Evolutionary conservation across 495 filamentous ascomycete species (phyloP).

Genomic region (Hypoxylon rickii): DNA sequence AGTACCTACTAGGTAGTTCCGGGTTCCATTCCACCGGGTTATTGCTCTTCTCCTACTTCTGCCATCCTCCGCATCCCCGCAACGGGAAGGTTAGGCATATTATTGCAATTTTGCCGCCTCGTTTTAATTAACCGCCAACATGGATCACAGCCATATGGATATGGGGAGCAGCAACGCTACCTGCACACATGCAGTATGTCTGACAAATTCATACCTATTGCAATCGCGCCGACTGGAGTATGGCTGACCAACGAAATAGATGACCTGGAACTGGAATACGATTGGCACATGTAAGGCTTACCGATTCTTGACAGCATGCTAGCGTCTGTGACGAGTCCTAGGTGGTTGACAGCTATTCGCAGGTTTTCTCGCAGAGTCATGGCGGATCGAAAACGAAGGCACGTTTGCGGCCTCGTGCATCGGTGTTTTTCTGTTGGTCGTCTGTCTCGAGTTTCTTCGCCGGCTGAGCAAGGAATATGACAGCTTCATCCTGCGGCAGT

Average conservation of each 20-base stretch:
- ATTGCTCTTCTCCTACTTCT: background rate
- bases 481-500: slow-evolving; percentile 46
- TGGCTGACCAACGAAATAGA: slow-evolving; percentile 41
- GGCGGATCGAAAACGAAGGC: slow-evolving; percentile 52
- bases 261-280: slow-evolving; percentile 65
- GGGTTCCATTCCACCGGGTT: too few species aligned
- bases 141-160: slow-evolving; percentile 25
- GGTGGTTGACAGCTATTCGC: slow-evolving; percentile 19
- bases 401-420: slow-evolving; percentile 63
- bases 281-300: slow-evolving; percentile 49
- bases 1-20: background rate
- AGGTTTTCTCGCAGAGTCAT: slow-evolving; percentile 52
- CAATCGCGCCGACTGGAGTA: slow-evolving; percentile 16
- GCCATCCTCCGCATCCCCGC: slow-evolving; percentile 23
- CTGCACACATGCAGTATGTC: slow-evolving; percentile 24
- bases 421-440: slow-evolving; percentile 58
- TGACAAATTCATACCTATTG: slow-evolving; percentile 4
- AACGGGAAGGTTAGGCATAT: slow-evolving; percentile 26
- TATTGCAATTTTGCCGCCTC: slow-evolving; percentile 21
- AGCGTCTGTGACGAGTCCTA: background rate
- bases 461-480: slow-evolving; percentile 61
- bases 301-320: background rate
- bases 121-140: slow-evolving; percentile 28
- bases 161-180: slow-evolving; percentile 24
- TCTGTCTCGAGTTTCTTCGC: slow-evolving; percentile 57